Evolutionary conservation across 2,329 filamentous ascomycete genomes (phyloP).

Genomic region (Phialophora expanda): DNA sequence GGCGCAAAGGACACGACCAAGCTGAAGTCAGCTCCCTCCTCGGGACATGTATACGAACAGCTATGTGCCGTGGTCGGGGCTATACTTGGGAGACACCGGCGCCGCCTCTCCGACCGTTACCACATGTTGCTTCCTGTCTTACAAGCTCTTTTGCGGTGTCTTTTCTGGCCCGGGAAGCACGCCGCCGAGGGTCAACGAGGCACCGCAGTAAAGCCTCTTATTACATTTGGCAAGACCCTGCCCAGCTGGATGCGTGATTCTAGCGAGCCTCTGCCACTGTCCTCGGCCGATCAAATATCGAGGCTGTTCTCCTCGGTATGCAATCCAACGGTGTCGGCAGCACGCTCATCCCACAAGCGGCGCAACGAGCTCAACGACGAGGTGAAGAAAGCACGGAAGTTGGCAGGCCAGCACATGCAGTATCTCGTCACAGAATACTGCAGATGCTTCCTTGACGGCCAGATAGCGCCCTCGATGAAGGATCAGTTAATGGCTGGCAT

Average conservation of each 20-base stretch:
- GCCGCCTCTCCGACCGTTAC: conserved; percentile 64
- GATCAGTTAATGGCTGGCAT: conserved; percentile 58
- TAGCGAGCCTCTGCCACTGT: conserved; percentile 41
- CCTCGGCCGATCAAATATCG: conserved; percentile 56
- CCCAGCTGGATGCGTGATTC: conserved; percentile 38
- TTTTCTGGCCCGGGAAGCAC: conserved; percentile 54
- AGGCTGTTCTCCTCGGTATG: conserved; percentile 65
- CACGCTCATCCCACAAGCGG: conserved; percentile 49
- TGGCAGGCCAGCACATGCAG: conserved; percentile 63
- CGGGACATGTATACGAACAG: conserved; percentile 55
- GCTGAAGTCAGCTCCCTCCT: neutral
- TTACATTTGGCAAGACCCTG: conserved; percentile 29
- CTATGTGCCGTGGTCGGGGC: conserved; percentile 60
- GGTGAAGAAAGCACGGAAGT: conserved; percentile 63
- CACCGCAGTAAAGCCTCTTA: conserved; percentile 8
- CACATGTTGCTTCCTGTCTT: conserved; percentile 63
- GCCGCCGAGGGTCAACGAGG: conserved; percentile 13
- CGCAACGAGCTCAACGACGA: conserved; percentile 58
- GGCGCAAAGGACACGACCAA: neutral
- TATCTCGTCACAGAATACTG: conserved; percentile 64
- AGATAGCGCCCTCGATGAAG: conserved; percentile 59
- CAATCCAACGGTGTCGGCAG: conserved; percentile 64
- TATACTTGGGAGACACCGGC: conserved; percentile 62
- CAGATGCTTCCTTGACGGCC: conserved; percentile 56
- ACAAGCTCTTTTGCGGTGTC: conserved; percentile 59